These are phyloP conservation scores for Rhizoctonia solani DNA, from an alignment of 1,284 basidiomycete species.

Conservation along the genomic window DNA sequence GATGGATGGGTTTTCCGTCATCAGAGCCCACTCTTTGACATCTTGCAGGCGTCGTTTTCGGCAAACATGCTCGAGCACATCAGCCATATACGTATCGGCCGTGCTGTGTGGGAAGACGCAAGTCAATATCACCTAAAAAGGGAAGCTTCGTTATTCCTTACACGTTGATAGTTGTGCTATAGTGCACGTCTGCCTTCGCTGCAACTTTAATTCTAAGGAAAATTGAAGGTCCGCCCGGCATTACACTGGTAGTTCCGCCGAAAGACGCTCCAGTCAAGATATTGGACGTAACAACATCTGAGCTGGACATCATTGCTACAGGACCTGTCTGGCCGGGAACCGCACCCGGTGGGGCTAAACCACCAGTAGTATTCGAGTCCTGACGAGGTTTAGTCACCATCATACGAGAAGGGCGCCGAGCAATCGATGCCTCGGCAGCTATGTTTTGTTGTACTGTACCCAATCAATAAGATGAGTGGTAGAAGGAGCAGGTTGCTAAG, in stretches of 20 bases:
- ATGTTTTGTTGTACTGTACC: slow-evolving; percentile 81
- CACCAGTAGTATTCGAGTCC: slow-evolving; percentile 39
- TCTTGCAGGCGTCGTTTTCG: slow-evolving; percentile 71
- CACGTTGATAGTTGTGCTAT: slow-evolving; percentile 87
- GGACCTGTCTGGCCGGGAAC: slow-evolving; percentile 43
- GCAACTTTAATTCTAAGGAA: slow-evolving; percentile 79
- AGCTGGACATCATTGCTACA: slow-evolving; percentile 45
- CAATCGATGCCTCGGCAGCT: slow-evolving; percentile 73
- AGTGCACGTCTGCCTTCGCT: slow-evolving; percentile 77
- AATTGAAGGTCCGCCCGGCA: slow-evolving; percentile 68
- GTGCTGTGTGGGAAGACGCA: slow-evolving; percentile 55
- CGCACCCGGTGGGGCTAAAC: slow-evolving; percentile 45
- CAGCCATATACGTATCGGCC: slow-evolving; percentile 95
- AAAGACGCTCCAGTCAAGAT: slow-evolving; percentile 60
- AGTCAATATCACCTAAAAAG: slow-evolving; percentile 17
- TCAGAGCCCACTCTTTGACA: slow-evolving; percentile 81
- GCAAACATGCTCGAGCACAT: slow-evolving; percentile 87
- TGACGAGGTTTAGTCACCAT: slow-evolving; percentile 56
- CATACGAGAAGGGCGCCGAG: slow-evolving; percentile 72
- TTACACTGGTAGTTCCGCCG: slow-evolving; percentile 49
- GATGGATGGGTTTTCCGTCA: slow-evolving; percentile 77
- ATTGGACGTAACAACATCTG: slow-evolving; percentile 51
- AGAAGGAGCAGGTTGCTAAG: slow-evolving; percentile 11
- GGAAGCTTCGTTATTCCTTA: slow-evolving; percentile 50
- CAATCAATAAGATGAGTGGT: neutral